Evolutionary conservation across 306 rosid genomes (phyloP).

Genomic region (Castanopsis chinensis): DNA sequence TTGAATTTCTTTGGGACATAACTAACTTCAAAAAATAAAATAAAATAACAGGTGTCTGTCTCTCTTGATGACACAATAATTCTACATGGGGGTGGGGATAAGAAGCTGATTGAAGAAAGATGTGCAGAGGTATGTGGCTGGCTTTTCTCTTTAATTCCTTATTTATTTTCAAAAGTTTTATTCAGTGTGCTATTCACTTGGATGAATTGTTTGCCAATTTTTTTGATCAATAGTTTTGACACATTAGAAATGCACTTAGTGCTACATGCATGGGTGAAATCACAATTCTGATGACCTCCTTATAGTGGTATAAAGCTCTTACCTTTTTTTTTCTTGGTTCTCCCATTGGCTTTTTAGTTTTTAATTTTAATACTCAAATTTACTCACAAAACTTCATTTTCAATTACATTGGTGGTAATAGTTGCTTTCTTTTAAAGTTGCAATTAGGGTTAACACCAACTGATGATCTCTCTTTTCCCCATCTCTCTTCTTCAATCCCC

Average conservation of each 20-base stretch:
- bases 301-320: background rate
- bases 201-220: background rate
- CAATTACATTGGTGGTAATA: background rate
- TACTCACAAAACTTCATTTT: background rate
- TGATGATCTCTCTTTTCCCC: background rate
- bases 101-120: constrained; percentile 89
- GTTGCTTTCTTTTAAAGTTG: background rate
- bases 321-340: background rate
- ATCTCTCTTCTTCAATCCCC: background rate
- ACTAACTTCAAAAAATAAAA: constrained; percentile 21
- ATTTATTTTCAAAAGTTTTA: background rate
- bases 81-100: constrained; percentile 94
- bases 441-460: background rate
- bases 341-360: background rate
- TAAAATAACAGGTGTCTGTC: constrained; percentile 60
- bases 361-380: background rate
- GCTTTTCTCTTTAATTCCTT: background rate
- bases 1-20: background rate
- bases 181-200: background rate
- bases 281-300: background rate
- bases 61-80: constrained; percentile 81
- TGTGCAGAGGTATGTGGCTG: constrained; percentile 63
- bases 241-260: background rate
- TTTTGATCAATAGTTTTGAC: background rate
- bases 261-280: background rate